Base-by-base conservation (phyloP, 2,329 filamentous ascomycete genomes). In the Aspergillus niger region DNA sequence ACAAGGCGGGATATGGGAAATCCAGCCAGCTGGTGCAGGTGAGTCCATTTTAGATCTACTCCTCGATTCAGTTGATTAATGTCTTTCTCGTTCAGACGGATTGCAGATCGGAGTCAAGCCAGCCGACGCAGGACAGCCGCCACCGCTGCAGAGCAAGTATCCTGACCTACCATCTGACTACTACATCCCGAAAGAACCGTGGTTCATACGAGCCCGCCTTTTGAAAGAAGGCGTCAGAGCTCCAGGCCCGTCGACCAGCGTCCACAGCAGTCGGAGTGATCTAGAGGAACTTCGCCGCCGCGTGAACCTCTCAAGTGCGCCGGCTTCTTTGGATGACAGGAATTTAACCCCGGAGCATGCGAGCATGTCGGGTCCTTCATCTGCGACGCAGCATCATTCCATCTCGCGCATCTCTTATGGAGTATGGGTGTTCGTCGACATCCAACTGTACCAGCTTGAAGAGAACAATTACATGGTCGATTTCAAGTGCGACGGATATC, bases 401-500 rank as follows among this genome's bases (percentile, higher is more conserved):
- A 76, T 80, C 11, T 75, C 81, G 49, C 72, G 79, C 1, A 73
- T 78, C 3, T 81, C 86, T 55, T 86, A 92, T 65, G 90, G 90
- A 58, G 88, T 96, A n/a, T 94, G 91, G 73, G 90, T 98, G 71
- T 95, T 97, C 73, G 87, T 99, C 74, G 93, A 96, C 66, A 97
- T 99, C 65, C 95, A 97, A 75, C 89, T 97, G 55, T 97, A 97
- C 77, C 90, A 92, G 72, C 92, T 98, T 81, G 94, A 98, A 75
- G 87, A 88, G 60, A 90, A 91, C 58, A 94, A 95, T 66, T 98
- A 94, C 76, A 89, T 99, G 64, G 95, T 99, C 52, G 95, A 99
- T 76, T 99, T 99, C 83, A 98, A 97, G 75, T 98, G 94, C 75
- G 93, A 95, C 13, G 95, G 95, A 20, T 99, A 99, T 78, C 95